Evolutionary conservation across 352 stramenopile genomes (phyloP).

Genomic region (Pythium myriotylum): DNA sequence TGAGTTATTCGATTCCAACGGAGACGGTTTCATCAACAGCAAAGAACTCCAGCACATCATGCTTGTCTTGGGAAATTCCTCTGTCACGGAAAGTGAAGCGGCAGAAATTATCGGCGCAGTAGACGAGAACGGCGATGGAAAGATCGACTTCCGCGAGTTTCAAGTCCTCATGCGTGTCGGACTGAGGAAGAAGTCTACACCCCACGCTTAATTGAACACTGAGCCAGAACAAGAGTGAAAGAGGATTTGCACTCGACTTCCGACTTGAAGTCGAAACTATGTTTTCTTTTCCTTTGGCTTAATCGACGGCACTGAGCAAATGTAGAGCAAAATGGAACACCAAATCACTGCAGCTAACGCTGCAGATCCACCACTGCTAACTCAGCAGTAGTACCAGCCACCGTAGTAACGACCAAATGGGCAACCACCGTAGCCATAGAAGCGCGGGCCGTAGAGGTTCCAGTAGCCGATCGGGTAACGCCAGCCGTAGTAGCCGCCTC

Average conservation of each 20-base stretch:
- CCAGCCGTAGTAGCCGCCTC: slow-evolving; percentile 41
- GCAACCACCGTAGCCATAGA: slow-evolving; percentile 32
- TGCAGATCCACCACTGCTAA: background rate
- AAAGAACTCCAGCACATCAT: slow-evolving; percentile 69
- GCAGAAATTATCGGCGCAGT: slow-evolving; percentile 67
- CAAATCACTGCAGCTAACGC: background rate
- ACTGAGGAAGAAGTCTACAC: slow-evolving; percentile 9
- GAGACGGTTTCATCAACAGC: slow-evolving; percentile 72
- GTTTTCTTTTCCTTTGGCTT: background rate
- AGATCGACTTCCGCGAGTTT: slow-evolving; percentile 90
- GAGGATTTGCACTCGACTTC: too few species aligned
- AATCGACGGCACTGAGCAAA: background rate
- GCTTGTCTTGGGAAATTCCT: slow-evolving; percentile 55
- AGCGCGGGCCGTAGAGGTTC: slow-evolving; percentile 38
- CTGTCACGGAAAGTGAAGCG: slow-evolving; percentile 46
- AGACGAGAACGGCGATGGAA: slow-evolving; percentile 83
- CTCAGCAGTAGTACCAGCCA: slow-evolving; percentile 48
- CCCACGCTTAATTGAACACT: too few species aligned
- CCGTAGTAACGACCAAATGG: slow-evolving; percentile 35
- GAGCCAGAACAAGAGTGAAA: background rate
- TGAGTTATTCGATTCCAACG: slow-evolving; percentile 71
- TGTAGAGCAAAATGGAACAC: background rate
- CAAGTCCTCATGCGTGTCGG: slow-evolving; percentile 50
- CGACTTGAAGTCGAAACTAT: background rate
- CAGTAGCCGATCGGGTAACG: slow-evolving; percentile 46